Percentiles rank a stretch among this genome's conserved stretches.
Conservation (phyloP, 2,329 filamentous ascomycete species). For the Pseudogymnoascus sp. region DNA sequence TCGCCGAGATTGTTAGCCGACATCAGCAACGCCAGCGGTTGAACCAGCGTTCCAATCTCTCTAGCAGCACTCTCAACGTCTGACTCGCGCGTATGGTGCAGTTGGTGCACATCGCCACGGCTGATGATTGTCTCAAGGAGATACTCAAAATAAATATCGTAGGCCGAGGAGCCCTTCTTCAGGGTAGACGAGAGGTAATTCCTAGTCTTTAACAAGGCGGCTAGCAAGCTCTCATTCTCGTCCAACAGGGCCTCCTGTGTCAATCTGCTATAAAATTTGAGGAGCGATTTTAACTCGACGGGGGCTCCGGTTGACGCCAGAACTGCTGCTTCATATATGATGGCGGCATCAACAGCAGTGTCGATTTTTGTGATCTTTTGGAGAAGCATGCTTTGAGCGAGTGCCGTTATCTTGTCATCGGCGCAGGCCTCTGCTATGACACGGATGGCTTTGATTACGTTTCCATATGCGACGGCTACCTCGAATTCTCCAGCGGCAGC, state of each 20-base stretch:
- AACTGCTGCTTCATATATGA: constrained; percentile 73
- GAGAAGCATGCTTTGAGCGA: constrained; percentile 92
- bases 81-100: constrained; percentile 63
- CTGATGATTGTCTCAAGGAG: constrained; percentile 82
- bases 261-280: constrained; percentile 75
- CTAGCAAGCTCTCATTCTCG: constrained; percentile 58
- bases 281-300: constrained; percentile 74
- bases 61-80: constrained; percentile 76
- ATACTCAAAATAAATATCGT: constrained; percentile 75
- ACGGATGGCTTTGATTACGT: constrained; percentile 92
- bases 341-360: constrained; percentile 70
- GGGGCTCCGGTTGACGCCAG: constrained; percentile 71
- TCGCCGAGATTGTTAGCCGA: constrained; percentile 53
- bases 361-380: constrained; percentile 89
- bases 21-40: constrained; percentile 80
- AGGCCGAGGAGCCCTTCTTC: constrained; percentile 63
- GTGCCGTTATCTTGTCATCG: constrained; percentile 85
- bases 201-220: constrained; percentile 74
- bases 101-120: constrained; percentile 76
- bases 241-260: constrained; percentile 66
- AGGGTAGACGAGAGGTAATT: constrained; percentile 67
- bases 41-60: constrained; percentile 81
- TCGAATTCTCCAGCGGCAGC: constrained; percentile 71
- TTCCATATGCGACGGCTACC: constrained; percentile 66
- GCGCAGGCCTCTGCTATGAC: constrained; percentile 74